These are phyloP conservation scores for Xylaria sp. DNA, from an alignment of 2,329 filamentous ascomycete genomes.

Conservation along the genomic window DNA sequence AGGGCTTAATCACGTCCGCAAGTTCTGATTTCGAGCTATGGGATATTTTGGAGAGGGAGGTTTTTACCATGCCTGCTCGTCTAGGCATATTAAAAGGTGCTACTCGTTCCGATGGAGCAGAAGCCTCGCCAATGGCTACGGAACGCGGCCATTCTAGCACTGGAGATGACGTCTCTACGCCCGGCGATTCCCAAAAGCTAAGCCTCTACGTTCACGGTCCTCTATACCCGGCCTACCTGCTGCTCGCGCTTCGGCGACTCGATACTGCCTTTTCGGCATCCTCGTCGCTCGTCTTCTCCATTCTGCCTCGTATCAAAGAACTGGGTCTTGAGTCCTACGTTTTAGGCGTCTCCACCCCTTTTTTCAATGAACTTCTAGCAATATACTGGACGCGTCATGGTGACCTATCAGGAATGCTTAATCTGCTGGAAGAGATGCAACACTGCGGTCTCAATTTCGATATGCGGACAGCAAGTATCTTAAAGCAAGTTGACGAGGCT, in stretches of 20 bases:
- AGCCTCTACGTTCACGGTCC: conserved; percentile 69
- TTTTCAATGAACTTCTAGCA: conserved; percentile 74
- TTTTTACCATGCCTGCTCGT: conserved; percentile 68
- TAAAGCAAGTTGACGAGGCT: conserved; percentile 48
- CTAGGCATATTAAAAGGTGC: conserved; percentile 59
- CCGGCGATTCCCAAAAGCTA: conserved; percentile 42
- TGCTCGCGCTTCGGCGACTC: conserved; percentile 65
- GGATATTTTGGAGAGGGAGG: conserved; percentile 71
- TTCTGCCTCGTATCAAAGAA: conserved; percentile 74
- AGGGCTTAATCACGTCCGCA: conserved; percentile 63
- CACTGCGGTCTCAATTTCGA: conserved; percentile 69
- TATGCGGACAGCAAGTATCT: conserved; percentile 54
- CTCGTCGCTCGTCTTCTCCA: conserved; percentile 67
- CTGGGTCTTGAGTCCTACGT: conserved; percentile 76
- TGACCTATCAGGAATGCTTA: conserved; percentile 64
- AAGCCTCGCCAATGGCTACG: conserved; percentile 26
- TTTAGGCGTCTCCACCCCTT: conserved; percentile 73
- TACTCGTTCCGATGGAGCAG: conserved; percentile 36
- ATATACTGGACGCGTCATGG: conserved; percentile 70
- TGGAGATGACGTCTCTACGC: conserved; percentile 19
- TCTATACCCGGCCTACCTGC: conserved; percentile 71
- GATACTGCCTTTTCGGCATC: conserved; percentile 65
- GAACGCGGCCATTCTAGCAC: conserved; percentile 24
- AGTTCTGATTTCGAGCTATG: conserved; percentile 72
- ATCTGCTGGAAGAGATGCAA: conserved; percentile 73